Evolutionary conservation across 2,329 filamentous ascomycete species (phyloP), one percentile per base, ranked within the genome.

Genomic region (Calcarisporium arbuscula): DNA sequence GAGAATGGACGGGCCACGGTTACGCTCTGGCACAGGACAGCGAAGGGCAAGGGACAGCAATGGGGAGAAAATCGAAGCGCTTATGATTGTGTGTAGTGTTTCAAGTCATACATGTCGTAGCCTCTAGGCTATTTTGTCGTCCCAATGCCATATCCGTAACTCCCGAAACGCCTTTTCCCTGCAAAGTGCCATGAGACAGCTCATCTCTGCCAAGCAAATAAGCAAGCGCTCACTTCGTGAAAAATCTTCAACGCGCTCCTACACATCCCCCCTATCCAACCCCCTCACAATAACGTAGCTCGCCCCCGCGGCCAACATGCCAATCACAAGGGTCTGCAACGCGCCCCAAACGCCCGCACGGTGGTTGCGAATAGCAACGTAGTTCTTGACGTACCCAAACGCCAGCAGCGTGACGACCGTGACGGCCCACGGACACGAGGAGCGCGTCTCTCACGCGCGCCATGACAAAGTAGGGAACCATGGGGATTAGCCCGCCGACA

Each of bases 381-480:
- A 70, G 15, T 76, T 80, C 62, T 82, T 82, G 36, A 68, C 62
- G 46, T 78, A 80, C n/a, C 80, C 80, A 51, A 84, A 84, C 4
- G 60, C 54, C 35, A 82, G 70, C 28, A 84, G 54, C 2, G 77
- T 72, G 7, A 77, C 49, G 10, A 74, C 67, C 49, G 80, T 83
- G 34, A 82, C 67, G 5, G 53, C 66, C n/a, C 18, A 81, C 66
- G 17, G 75, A 80, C 39, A 75, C 71, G 22, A 70, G 65, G 32
- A 88, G 59, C 0, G 69, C 71, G n/a, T 62, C 48, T 17, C 54
- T 52, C 7, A 72, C 61, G 16, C 54, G 52, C 11, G 46, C 39
- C 52, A 73, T 62, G 44, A 81, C 64, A 44, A 85, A 79, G 58
- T 86, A 86, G 1, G 82, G 82, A 27, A 82, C 57, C 48, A 85